Conservation (phyloP, 306 rosid species). For the Trifolium pratense region DNA sequence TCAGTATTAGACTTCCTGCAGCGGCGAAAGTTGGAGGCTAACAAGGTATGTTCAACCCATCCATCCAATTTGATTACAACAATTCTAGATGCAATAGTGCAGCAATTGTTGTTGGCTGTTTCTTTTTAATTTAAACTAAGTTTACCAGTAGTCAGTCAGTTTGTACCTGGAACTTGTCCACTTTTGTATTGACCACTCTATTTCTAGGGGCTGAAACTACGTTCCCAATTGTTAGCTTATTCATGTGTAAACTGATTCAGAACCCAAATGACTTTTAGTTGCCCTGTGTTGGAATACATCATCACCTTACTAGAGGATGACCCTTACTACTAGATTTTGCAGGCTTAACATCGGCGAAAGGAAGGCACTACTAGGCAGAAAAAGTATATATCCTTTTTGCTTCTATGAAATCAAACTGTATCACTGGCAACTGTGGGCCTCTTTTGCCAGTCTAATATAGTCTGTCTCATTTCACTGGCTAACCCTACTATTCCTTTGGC, state of each 20-base stretch:
- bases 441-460: constrained; percentile 12
- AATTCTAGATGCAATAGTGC: constrained; percentile 38
- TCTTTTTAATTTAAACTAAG: constrained; percentile 31
- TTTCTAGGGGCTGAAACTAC: constrained; percentile 17
- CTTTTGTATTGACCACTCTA: not conserved
- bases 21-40: constrained; percentile 85
- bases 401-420: constrained; percentile 22
- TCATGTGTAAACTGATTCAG: constrained; percentile 33
- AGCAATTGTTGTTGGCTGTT: constrained; percentile 17
- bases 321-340: constrained; percentile 25
- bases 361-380: constrained; percentile 4
- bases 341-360: constrained; percentile 17
- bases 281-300: constrained; percentile 12
- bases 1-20: constrained; percentile 92
- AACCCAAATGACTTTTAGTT: constrained; percentile 16
- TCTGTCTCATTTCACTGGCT: not conserved
- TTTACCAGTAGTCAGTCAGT: constrained; percentile 27
- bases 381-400: constrained; percentile 9
- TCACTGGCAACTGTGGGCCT: constrained; percentile 7
- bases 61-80: constrained; percentile 1
- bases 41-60: constrained; percentile 58
- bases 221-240: constrained; percentile 21
- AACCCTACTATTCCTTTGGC: constrained; percentile 1
- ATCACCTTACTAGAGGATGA: constrained; percentile 27
- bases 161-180: constrained; percentile 25